A percentile compares a stretch with the other conserved stretches of the same genome.
Evolutionary conservation across 345 rosid genomes (phyloP).

Genomic region (Camelina sativa): DNA sequence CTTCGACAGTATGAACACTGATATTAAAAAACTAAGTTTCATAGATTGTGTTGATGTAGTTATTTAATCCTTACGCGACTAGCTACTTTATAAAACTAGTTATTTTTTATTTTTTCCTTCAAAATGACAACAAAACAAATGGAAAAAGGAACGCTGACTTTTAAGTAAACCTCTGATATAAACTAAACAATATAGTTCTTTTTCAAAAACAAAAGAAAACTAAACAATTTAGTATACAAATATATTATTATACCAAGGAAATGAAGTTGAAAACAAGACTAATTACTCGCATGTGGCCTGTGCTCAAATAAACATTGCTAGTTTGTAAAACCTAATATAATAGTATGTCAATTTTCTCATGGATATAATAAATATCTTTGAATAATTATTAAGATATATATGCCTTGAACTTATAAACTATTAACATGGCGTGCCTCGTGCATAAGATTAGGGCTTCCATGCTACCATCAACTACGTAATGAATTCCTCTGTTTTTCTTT

Average conservation of each 20-base stretch:
- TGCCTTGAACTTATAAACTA: slow-evolving; percentile 33
- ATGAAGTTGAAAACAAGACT: neutral
- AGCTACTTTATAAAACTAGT: neutral
- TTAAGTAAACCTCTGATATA: neutral
- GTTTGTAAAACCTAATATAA: neutral
- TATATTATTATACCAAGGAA: neutral
- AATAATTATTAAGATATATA: neutral
- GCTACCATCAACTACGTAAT: slow-evolving; percentile 44
- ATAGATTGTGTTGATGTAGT: slow-evolving; percentile 15
- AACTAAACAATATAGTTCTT: no score
- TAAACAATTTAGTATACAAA: no score
- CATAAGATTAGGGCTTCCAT: slow-evolving; percentile 45
- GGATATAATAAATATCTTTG: neutral
- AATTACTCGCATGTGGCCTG: neutral
- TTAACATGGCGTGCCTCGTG: slow-evolving; percentile 48
- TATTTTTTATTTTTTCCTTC: no score
- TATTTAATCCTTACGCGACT: slow-evolving; percentile 16
- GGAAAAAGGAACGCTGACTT: neutral
- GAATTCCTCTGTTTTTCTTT: slow-evolving; percentile 25
- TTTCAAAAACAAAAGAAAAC: no score
- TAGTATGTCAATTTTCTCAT: neutral
- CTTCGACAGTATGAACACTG: slow-evolving; percentile 29
- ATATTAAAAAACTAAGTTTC: slow-evolving; percentile 20
- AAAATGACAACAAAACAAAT: neutral
- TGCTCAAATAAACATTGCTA: neutral